phyloP scores from a whole-genome alignment of 495 filamentous ascomycete species.

The Aspergillus cavernicola region DNA sequence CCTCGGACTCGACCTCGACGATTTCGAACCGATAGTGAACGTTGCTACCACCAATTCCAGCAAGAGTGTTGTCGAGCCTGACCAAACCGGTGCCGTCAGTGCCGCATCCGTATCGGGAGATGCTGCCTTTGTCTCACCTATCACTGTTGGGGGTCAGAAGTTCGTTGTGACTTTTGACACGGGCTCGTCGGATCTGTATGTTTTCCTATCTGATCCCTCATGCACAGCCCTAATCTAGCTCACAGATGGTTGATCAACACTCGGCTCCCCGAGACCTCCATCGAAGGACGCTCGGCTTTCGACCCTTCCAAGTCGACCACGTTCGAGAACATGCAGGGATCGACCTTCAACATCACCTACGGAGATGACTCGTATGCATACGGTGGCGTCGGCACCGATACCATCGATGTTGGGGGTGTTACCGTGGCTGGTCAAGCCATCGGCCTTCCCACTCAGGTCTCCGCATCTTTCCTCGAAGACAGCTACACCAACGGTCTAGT shows the following conservation, averaged over 20 bases:
- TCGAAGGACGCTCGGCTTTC: slow-evolving; percentile 55
- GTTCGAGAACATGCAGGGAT: slow-evolving; percentile 41
- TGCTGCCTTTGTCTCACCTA: slow-evolving; percentile 66
- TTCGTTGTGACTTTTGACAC: slow-evolving; percentile 79
- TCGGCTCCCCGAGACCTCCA: slow-evolving; percentile 42
- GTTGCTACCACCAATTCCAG: slow-evolving; percentile 16
- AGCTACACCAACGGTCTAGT: slow-evolving; percentile 66
- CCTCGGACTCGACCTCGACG: slow-evolving; percentile 28
- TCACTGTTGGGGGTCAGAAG: slow-evolving; percentile 68
- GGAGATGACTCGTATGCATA: slow-evolving; percentile 66
- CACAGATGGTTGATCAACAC: slow-evolving; percentile 75
- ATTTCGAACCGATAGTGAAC: slow-evolving; percentile 34
- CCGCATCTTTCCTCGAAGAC: slow-evolving; percentile 59
- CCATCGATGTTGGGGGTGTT: slow-evolving; percentile 69
- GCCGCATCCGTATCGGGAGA: slow-evolving; percentile 60
- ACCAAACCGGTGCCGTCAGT: slow-evolving; percentile 52
- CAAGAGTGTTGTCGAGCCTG: slow-evolving; percentile 20
- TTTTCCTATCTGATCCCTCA: too few relatives aligned
- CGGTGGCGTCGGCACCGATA: slow-evolving; percentile 68
- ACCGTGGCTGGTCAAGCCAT: slow-evolving; percentile 64
- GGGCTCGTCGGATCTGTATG: slow-evolving; percentile 77
- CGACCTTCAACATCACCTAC: slow-evolving; percentile 66
- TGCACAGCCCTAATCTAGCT: slow-evolving; percentile 2
- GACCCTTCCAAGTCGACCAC: slow-evolving; percentile 58
- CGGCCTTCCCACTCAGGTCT: slow-evolving; percentile 64